These are phyloP conservation scores for Saccharata proteae DNA, from an alignment of 2,329 filamentous ascomycete genomes.

Conservation along the genomic window DNA sequence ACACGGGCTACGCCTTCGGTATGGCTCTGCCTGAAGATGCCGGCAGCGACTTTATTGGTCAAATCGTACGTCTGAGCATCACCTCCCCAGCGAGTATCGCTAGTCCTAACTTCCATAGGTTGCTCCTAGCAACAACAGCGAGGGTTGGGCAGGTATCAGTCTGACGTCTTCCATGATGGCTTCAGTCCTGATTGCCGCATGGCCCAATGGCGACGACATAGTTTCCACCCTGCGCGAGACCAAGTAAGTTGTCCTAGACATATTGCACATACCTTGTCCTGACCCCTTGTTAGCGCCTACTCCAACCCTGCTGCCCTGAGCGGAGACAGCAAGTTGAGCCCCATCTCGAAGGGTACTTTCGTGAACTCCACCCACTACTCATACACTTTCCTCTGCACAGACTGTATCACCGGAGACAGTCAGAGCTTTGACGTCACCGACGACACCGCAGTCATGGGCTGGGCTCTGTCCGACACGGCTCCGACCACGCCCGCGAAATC, in stretches of 20 bases:
- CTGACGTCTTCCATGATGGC: slow-evolving; percentile 38
- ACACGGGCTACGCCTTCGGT: slow-evolving; percentile 36
- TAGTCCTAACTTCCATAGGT: too few relatives aligned
- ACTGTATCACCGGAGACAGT: slow-evolving; percentile 20
- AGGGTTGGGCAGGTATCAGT: slow-evolving; percentile 40
- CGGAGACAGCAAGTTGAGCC: slow-evolving; percentile 28
- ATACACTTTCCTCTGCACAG: slow-evolving; percentile 43
- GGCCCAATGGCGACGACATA: slow-evolving; percentile 37
- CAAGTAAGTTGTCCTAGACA: slow-evolving; percentile 11
- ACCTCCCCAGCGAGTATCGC: too few relatives aligned
- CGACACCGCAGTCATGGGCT: slow-evolving; percentile 18
- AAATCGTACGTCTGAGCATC: too few relatives aligned
- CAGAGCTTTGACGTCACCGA: slow-evolving; percentile 15
- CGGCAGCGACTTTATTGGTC: slow-evolving; percentile 42
- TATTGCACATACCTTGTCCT: slow-evolving; percentile 1
- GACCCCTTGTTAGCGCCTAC: slow-evolving; percentile 27
- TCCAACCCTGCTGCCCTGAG: slow-evolving; percentile 34
- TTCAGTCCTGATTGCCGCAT: slow-evolving; percentile 41
- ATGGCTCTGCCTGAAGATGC: slow-evolving; percentile 38
- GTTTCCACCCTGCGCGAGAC: slow-evolving; percentile 35
- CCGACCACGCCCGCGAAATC: slow-evolving; percentile 16
- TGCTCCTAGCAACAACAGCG: slow-evolving; percentile 29
- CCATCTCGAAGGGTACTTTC: slow-evolving; percentile 40
- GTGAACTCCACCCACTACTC: slow-evolving; percentile 42
- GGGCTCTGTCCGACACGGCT: slow-evolving; percentile 18